Evolutionary conservation across 345 rosid species (phyloP).

Genomic region (Heritiera fomes): DNA sequence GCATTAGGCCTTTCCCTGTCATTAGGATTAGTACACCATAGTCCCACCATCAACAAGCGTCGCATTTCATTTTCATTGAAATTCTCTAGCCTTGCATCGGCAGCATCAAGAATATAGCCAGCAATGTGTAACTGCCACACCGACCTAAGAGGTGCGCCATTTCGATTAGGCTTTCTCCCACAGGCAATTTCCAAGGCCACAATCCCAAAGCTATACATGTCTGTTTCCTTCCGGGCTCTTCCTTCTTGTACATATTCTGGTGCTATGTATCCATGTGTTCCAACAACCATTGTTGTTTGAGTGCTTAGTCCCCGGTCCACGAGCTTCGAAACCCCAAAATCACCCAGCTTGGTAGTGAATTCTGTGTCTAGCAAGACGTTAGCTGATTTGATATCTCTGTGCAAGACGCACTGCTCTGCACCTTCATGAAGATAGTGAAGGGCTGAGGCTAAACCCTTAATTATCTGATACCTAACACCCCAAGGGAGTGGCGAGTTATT

Average conservation of each 20-base stretch:
- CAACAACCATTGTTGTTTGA: constrained; percentile 1
- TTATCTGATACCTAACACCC: not conserved
- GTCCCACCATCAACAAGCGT: constrained; percentile 26
- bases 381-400: constrained; percentile 7
- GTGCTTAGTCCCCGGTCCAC: not conserved
- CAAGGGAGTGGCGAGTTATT: not conserved
- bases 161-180: constrained; percentile 15
- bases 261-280: not conserved
- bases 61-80: constrained; percentile 29
- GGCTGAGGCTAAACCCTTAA: not conserved
- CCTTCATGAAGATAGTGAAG: constrained; percentile 9
- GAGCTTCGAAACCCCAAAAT: constrained; percentile 4
- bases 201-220: constrained; percentile 2
- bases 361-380: not conserved
- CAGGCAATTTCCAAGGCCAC: constrained; percentile 27
- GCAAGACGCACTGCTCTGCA: not conserved
- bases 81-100: constrained; percentile 22
- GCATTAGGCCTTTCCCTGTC: constrained; percentile 26
- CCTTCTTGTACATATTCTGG: not conserved
- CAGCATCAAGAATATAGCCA: constrained; percentile 22
- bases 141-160: constrained; percentile 20
- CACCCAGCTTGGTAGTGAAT: constrained; percentile 1
- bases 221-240: constrained; percentile 1
- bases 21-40: constrained; percentile 28
- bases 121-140: constrained; percentile 28